These are phyloP conservation scores for Scheffersomyces lignicola DNA, from an alignment of 1,139 yeast species.

Conservation along the genomic window DNA sequence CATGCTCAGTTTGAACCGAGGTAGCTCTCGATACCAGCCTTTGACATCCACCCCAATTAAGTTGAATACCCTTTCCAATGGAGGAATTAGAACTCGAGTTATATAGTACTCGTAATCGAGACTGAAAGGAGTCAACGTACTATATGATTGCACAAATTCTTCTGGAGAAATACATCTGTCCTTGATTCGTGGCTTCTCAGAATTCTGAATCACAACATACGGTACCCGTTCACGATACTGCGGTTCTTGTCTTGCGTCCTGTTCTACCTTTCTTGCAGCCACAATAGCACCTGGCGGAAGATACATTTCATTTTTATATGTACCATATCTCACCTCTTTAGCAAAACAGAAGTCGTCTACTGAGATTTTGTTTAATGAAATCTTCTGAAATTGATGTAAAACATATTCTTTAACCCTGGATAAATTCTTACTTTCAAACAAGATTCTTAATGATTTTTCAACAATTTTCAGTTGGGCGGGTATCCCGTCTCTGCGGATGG, in stretches of 20 bases:
- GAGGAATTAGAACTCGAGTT: conserved; percentile 80
- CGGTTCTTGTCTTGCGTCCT: conserved; percentile 76
- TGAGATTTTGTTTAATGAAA: conserved; percentile 59
- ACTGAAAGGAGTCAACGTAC: conserved; percentile 33
- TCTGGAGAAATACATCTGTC: conserved; percentile 84
- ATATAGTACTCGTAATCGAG: conserved; percentile 87
- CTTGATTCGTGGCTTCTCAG: conserved; percentile 61
- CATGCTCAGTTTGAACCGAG: conserved; percentile 24
- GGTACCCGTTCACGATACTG: conserved; percentile 89
- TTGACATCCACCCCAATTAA: conserved; percentile 78
- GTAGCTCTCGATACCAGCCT: conserved; percentile 78
- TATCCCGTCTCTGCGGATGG: conserved; percentile 90
- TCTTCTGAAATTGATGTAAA: conserved; percentile 62
- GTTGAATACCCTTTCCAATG: conserved; percentile 80
- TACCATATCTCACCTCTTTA: conserved; percentile 82
- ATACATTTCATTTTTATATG: conserved; percentile 67
- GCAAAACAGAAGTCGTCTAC: conserved; percentile 89
- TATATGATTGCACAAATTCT: conserved; percentile 52
- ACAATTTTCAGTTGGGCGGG: conserved; percentile 88
- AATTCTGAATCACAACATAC: conserved; percentile 73
- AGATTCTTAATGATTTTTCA: conserved; percentile 61
- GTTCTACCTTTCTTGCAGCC: conserved; percentile 58
- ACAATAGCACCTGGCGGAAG: conserved; percentile 92
- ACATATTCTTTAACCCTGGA: conserved; percentile 69
- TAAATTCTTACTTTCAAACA: conserved; percentile 74